Percentiles rank a stretch among this genome's conserved stretches.
Evolutionary conservation across 2,329 filamentous ascomycete genomes (phyloP).

Genomic region (Aureobasidium lini): DNA sequence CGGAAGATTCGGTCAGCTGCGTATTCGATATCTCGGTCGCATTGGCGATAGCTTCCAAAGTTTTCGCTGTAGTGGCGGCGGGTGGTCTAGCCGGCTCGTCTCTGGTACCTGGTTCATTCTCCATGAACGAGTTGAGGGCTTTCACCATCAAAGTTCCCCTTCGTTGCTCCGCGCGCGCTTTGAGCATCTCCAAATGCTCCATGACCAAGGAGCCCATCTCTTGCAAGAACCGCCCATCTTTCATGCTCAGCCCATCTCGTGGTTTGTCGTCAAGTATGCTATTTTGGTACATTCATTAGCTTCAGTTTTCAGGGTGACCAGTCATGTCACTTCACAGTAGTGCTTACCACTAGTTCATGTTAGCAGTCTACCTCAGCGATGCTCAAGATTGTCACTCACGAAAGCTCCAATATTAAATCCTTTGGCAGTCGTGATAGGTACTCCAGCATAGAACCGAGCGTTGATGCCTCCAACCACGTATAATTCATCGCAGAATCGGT

Average conservation of each 20-base stretch:
- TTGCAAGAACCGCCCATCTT: constrained; percentile 48
- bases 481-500: constrained; percentile 22
- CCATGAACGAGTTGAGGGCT: constrained; percentile 43
- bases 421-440: constrained; percentile 52
- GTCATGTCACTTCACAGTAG: not conserved
- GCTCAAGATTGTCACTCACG: constrained; percentile 17
- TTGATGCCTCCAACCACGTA: constrained; percentile 21
- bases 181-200: constrained; percentile 53
- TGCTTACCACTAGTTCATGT: not conserved
- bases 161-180: constrained; percentile 44
- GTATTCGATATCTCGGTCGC: not conserved
- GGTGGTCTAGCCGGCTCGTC: constrained; percentile 20
- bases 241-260: constrained; percentile 41
- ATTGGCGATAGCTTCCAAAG: not conserved
- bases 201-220: constrained; percentile 49
- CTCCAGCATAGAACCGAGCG: constrained; percentile 30
- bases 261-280: constrained; percentile 51
- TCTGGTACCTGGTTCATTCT: constrained; percentile 20
- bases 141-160: constrained; percentile 48
- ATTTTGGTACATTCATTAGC: not conserved
- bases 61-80: not conserved
- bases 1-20: constrained; percentile 8
- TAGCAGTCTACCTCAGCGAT: not conserved
- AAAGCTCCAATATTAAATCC: constrained; percentile 54
- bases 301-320: not conserved